Base-by-base conservation (phyloP, 176 grass and related monocot species). In the Triticum turgidum region DNA sequence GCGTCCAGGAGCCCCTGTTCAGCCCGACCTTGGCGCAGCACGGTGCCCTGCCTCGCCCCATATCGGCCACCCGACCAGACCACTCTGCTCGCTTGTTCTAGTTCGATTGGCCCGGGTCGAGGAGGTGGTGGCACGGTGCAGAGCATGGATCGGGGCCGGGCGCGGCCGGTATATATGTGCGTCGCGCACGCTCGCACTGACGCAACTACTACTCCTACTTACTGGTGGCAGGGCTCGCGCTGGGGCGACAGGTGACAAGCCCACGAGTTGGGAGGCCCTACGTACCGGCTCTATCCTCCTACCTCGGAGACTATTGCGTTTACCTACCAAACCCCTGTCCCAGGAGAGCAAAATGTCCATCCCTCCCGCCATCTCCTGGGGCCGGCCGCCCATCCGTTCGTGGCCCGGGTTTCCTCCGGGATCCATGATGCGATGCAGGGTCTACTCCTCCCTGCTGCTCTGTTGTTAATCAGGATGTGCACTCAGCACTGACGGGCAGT, bases 11-110 rank as follows among this genome's bases (percentile, higher is more conserved):
- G 7, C 95, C 95, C 83, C 88, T 91, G 87, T 97, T 97, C 37
- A 97, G 83, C 11, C 95, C 95, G 11, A 95, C 89, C 89, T 95
- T 97, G 52, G 91, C 91, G 73, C 95, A 97, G 88, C 95, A 97
- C 74, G 95, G 95, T 24, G 95, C 92, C 78, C 94, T 51, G 4
- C 94, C 94, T 67, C 87, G 74, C 25, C 95, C 95, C 95, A 97
- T 97, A 1, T 35, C 61, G 37, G 49, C 45, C 24, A 11, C 56
- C 68, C 5, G 4, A n/a, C 56, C 39, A 27, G 47, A 51, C 49
- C 14, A 17, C 49, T 54, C 51, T 21, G 56, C 56, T 59, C 20
- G 18, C 56, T 21, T 0, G 20, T 7, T 52, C 25, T 18, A 32
- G 0, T 3, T 61, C 18, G 66, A 14, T 73, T n/a, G n/a, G 38